Evolutionary conservation across 768 basidiomycete species (phyloP).

Genomic region (Tricholoma furcatifolium): DNA sequence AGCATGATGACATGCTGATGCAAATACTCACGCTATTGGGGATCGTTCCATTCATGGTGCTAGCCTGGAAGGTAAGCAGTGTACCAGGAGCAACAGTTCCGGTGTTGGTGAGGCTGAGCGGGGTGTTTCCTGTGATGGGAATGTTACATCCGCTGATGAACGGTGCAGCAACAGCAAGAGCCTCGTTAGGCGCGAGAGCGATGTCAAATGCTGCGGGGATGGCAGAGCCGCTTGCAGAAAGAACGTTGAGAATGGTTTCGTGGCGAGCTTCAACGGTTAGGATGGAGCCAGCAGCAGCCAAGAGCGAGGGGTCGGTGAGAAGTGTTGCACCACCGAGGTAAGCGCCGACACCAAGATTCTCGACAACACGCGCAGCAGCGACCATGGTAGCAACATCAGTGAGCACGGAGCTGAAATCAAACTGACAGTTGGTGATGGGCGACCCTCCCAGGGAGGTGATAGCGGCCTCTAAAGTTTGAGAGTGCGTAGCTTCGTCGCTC

Average conservation of each 20-base stretch:
- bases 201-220: constrained; percentile 76
- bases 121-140: constrained; percentile 59
- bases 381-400: constrained; percentile 70
- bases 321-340: constrained; percentile 75
- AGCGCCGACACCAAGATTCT: constrained; percentile 72
- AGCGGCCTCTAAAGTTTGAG: constrained; percentile 48
- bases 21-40: constrained; percentile 35
- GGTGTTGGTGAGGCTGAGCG: constrained; percentile 62
- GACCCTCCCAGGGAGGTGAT: constrained; percentile 52
- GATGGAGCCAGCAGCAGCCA: constrained; percentile 71
- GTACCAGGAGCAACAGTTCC: constrained; percentile 58
- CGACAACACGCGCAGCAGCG: constrained; percentile 68
- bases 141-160: constrained; percentile 69
- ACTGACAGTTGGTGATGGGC: constrained; percentile 59
- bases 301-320: constrained; percentile 55
- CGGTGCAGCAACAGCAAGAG: constrained; percentile 63
- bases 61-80: constrained; percentile 57
- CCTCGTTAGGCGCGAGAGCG: constrained; percentile 63
- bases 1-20: neutral
- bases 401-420: constrained; percentile 65
- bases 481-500: constrained; percentile 62
- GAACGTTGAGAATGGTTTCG: constrained; percentile 71
- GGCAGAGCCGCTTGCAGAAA: constrained; percentile 54
- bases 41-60: constrained; percentile 51
- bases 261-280: constrained; percentile 84